Conservation (phyloP, 2,329 filamentous ascomycete genomes). For the Colletotrichum siamense region DNA sequence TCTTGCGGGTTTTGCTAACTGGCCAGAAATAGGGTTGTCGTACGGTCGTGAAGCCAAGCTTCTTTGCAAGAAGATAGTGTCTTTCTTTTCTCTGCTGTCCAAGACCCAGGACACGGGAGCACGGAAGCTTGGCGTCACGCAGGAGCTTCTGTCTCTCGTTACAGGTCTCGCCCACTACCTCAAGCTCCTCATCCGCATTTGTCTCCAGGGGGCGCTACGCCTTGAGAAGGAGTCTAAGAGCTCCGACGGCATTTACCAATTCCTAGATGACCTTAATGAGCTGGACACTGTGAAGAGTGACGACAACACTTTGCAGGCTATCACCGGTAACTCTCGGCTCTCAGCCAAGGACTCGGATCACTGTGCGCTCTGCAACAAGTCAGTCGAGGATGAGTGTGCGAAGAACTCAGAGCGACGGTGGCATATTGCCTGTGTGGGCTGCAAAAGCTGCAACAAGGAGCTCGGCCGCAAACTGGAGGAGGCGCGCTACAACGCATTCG, state of each 20-base stretch:
- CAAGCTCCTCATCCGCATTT: slow-evolving; percentile 96
- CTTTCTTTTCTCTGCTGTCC: slow-evolving; percentile 93
- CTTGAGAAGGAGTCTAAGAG: slow-evolving; percentile 84
- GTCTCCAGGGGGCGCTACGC: slow-evolving; percentile 89
- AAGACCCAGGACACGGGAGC: slow-evolving; percentile 93
- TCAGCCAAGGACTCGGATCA: slow-evolving; percentile 83
- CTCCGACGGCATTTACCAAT: slow-evolving; percentile 78
- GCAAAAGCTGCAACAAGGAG: slow-evolving; percentile 69
- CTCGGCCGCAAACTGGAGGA: slow-evolving; percentile 72
- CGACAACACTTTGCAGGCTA: slow-evolving; percentile 72
- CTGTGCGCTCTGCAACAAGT: slow-evolving; percentile 79
- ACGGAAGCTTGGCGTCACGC: slow-evolving; percentile 91
- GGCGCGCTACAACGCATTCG: slow-evolving; percentile 72
- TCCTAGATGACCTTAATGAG: slow-evolving; percentile 82
- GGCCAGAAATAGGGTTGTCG: slow-evolving; percentile 68
- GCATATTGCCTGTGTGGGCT: slow-evolving; percentile 84
- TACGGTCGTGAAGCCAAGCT: slow-evolving; percentile 97
- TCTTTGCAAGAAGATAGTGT: slow-evolving; percentile 99
- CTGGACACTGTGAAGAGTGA: slow-evolving; percentile 80
- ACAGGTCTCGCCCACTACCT: slow-evolving; percentile 97
- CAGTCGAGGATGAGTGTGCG: slow-evolving; percentile 94
- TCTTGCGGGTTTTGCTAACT: background rate
- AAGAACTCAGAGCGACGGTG: slow-evolving; percentile 77
- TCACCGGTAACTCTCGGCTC: slow-evolving; percentile 68
- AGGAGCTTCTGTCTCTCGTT: slow-evolving; percentile 96